phyloP scores from a whole-genome alignment of 2,329 filamentous ascomycete species.

The Colletotrichum cuscutae region DNA sequence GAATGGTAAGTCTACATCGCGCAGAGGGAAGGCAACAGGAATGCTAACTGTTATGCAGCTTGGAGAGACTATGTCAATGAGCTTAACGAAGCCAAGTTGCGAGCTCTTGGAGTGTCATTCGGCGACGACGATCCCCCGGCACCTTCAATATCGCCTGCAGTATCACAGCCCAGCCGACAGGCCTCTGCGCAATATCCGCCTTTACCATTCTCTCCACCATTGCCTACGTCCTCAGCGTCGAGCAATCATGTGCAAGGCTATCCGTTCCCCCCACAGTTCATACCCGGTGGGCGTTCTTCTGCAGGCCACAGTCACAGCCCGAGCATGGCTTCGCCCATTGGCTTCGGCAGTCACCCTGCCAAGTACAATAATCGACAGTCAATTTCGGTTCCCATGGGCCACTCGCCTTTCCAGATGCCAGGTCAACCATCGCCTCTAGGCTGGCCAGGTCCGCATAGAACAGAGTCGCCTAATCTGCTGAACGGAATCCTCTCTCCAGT shows the following conservation, averaged over 20 bases:
- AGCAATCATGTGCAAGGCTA: slow-evolving; percentile 73
- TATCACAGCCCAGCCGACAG: slow-evolving; percentile 71
- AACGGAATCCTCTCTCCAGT: slow-evolving; percentile 70
- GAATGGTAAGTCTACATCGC: slow-evolving; percentile 56
- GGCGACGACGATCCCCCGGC: slow-evolving; percentile 77
- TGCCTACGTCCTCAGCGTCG: slow-evolving; percentile 81
- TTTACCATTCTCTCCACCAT: slow-evolving; percentile 83
- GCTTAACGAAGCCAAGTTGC: slow-evolving; percentile 89
- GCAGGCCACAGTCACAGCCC: slow-evolving; percentile 73
- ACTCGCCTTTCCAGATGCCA: slow-evolving; percentile 75
- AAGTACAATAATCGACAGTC: slow-evolving; percentile 79
- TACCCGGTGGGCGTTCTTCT: slow-evolving; percentile 67
- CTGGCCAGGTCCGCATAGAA: slow-evolving; percentile 68
- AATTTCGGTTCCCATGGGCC: slow-evolving; percentile 71
- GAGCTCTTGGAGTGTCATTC: slow-evolving; percentile 87
- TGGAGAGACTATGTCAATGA: slow-evolving; percentile 84
- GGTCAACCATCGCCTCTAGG: slow-evolving; percentile 69
- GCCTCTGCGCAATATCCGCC: slow-evolving; percentile 79
- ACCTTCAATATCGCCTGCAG: slow-evolving; percentile 73
- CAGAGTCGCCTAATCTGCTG: slow-evolving; percentile 73
- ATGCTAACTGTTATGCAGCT: slow-evolving; percentile 48
- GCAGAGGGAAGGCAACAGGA: background rate
- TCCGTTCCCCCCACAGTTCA: slow-evolving; percentile 68
- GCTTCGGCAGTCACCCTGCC: slow-evolving; percentile 68
- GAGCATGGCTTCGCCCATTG: slow-evolving; percentile 77